These are phyloP conservation scores for Flagelloscypha sp. DNA, from an alignment of 768 basidiomycete genomes.

Conservation along the genomic window DNA sequence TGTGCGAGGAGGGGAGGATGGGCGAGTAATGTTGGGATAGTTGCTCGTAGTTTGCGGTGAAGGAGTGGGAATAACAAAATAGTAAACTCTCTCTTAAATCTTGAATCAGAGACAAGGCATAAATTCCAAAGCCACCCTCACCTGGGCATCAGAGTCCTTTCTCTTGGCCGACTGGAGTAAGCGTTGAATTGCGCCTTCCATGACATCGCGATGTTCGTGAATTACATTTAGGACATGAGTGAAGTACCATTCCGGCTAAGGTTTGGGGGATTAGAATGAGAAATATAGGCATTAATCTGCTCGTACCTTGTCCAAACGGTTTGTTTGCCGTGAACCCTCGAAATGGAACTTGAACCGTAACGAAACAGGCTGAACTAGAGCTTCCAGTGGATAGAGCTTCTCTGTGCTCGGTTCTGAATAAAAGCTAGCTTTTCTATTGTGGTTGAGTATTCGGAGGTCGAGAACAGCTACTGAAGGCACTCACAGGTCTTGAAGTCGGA, in stretches of 20 bases:
- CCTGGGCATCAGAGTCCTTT: conserved; percentile 65
- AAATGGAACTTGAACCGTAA: conserved; percentile 95
- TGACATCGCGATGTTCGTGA: conserved; percentile 78
- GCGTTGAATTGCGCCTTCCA: conserved; percentile 66
- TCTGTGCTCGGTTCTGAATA: conserved; percentile 18
- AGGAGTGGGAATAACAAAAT: conserved; percentile 70
- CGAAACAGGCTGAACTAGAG: conserved; percentile 74
- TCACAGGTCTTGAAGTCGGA: conserved; percentile 72
- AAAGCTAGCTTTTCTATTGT: too few species aligned
- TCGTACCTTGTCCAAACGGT: conserved; percentile 81
- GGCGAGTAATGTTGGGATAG: conserved; percentile 63
- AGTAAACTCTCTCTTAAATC: conserved; percentile 71
- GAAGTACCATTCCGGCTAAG: conserved; percentile 95
- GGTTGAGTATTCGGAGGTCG: conserved; percentile 17
- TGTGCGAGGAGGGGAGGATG: conserved; percentile 87
- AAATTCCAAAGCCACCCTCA: conserved; percentile 24
- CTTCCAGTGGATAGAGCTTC: conserved; percentile 74
- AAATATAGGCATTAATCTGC: not conserved
- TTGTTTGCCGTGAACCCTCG: conserved; percentile 78
- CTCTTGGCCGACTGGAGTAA: conserved; percentile 60
- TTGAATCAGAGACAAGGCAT: conserved; percentile 3
- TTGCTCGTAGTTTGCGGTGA: conserved; percentile 63
- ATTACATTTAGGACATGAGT: conserved; percentile 82
- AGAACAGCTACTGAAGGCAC: conserved; percentile 20
- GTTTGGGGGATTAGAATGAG: conserved; percentile 1